Evolutionary conservation across 495 filamentous ascomycete genomes (phyloP), one percentile per base, ranked within the genome.

Genomic region (Penicillium flavigenum): DNA sequence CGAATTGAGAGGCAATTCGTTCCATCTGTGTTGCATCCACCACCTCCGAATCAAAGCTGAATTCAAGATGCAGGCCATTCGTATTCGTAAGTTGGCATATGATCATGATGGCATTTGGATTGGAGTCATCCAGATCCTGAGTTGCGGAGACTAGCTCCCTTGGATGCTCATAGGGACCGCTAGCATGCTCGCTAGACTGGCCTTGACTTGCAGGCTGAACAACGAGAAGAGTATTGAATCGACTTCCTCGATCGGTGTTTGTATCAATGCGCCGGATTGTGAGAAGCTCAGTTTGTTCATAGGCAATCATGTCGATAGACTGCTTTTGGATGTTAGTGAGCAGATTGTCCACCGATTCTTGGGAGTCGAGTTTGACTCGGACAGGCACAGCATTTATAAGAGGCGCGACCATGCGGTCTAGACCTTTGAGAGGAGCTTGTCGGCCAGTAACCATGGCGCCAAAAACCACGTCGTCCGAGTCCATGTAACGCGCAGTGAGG

Each of bases 191-290:
- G 3, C 0, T 17, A 20, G 41, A 43, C 41, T 43, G 41, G 17
- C n/a, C 41, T 48, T 48, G 26, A 11, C 24, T 16, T 48, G 46
- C 26, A 10, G 47, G 47, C 47, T 49, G 47, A 20, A 49, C 47
- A 1, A 49, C 47, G 2, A 49, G n/a, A 9, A 49, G 27, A 10
- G 47, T 49, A 17, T 49, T 31, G 29, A 49, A 49, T 19, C 27
- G 29, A 12, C 47, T 34, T 2, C 26, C 47, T 1, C 27, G 16
- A 5, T 49, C 47, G 3, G 47, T 31, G 17, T 49, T 32, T 19
- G 29, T 12, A 8, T 32, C 17, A 32, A 49, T 29, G 7, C 29
- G 27, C 29, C 27, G 47, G 16, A 49, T 49, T 34, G n/a, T 11
- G 7, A 34, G 47, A 6, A 49, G n/a, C 17, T 32, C 47, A 5